Evolutionary conservation across 2,329 filamentous ascomycete species (phyloP).

Genomic region (Xylariaceae sp.): DNA sequence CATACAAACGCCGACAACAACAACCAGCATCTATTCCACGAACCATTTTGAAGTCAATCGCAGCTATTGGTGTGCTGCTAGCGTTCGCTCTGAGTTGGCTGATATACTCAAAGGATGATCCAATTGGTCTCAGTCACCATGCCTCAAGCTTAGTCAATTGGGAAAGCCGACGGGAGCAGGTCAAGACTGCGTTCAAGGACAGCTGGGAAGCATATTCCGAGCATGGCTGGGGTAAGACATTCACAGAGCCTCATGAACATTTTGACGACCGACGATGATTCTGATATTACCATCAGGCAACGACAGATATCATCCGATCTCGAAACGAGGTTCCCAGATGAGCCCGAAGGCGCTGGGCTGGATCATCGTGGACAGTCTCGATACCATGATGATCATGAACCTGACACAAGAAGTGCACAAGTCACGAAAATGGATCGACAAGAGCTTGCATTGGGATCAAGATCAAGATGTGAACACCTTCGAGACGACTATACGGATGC

Average conservation of each 20-base stretch:
- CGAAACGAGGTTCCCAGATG: slow-evolving; percentile 76
- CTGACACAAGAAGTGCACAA: slow-evolving; percentile 75
- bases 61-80: too few relatives aligned
- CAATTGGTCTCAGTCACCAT: slow-evolving; percentile 14
- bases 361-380: slow-evolving; percentile 93
- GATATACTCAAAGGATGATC: slow-evolving; percentile 7
- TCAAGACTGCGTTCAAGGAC: slow-evolving; percentile 67
- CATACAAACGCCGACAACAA: too few relatives aligned
- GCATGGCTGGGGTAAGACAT: slow-evolving; percentile 79
- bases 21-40: too few relatives aligned
- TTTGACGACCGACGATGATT: neutral
- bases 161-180: slow-evolving; percentile 16
- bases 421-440: slow-evolving; percentile 81
- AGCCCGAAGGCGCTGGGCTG: slow-evolving; percentile 82
- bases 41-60: too few relatives aligned
- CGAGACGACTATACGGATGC: slow-evolving; percentile 94
- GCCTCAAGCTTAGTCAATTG: slow-evolving; percentile 6
- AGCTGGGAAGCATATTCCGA: slow-evolving; percentile 89
- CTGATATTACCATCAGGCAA: slow-evolving; percentile 46
- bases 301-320: slow-evolving; percentile 80
- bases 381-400: slow-evolving; percentile 98
- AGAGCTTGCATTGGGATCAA: slow-evolving; percentile 76
- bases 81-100: too few relatives aligned
- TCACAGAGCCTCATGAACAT: neutral
- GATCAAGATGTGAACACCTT: slow-evolving; percentile 95